Evolutionary conservation across 331 rosid genomes (phyloP), one percentile per base, ranked within the genome.

Genomic region (Quercus phellos): DNA sequence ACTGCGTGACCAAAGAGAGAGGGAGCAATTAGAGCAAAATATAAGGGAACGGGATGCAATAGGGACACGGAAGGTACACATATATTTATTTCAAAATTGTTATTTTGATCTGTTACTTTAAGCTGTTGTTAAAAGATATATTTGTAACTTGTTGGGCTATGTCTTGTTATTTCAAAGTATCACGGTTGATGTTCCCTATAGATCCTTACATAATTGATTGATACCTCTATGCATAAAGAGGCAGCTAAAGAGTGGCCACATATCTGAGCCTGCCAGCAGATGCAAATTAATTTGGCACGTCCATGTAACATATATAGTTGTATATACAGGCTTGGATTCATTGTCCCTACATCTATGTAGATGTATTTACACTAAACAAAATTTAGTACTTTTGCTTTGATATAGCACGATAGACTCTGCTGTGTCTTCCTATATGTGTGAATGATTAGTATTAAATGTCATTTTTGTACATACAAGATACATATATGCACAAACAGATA

Each of bases 1-100:
- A 73, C 56, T 91, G 83, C 96, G 89, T 70, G 99, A 94, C 87
- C 99, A 90, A 84, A 92, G 82, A 84, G 99, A 91, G 81, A 87
- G 89, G 87, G 98, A 94, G 75, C 90, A 94, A 87, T 78, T 94
- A 60, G 98, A 92, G 88, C 83, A 29, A 68, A 90, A 91, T 80
- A 16, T 94, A 78, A 90, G 89, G 84, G 99, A 91, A 61, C 73
- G 93, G 74, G 99, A 94, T 84, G 92, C 92, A 34, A 91, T 89
- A 11, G 86, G 88, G 68, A 91, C 98, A 55, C 82, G 91, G n/a
- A 92, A 92, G 97, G 97, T 94, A 76, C 77, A 55, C 27, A 55
- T 80, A 2, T 46, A 12, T 38, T 72, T 38, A 59, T 32, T 11
- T 77, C n/a, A 5, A 5, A 51, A 68, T 74, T 76, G 43, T 74